Percentiles rank a stretch among this genome's conserved stretches.
These are phyloP conservation scores for Karstenula rhodostoma DNA, from an alignment of 2,329 filamentous ascomycete genomes.

Conservation along the genomic window DNA sequence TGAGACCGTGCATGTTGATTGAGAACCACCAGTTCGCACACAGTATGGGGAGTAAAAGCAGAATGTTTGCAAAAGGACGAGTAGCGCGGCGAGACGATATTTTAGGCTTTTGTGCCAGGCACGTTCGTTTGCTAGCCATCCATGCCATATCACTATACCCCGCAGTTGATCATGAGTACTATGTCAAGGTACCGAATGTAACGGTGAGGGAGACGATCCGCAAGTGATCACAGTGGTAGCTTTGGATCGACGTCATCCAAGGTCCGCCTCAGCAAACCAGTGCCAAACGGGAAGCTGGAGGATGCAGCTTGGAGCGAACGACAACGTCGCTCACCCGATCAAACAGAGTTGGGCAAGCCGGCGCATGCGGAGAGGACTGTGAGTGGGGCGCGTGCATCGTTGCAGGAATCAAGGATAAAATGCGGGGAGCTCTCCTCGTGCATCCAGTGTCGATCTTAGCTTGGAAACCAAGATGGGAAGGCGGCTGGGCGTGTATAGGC, in stretches of 20 bases:
- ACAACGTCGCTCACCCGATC: neutral
- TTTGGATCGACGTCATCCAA: slow-evolving; percentile 33
- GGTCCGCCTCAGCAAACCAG: slow-evolving; percentile 6
- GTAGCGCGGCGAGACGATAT: slow-evolving; percentile 20
- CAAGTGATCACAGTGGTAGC: slow-evolving; percentile 15
- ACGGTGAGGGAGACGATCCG: slow-evolving; percentile 31
- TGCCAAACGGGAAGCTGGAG: slow-evolving; percentile 13
- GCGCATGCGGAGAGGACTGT: slow-evolving; percentile 1
- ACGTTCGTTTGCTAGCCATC: slow-evolving; percentile 26
- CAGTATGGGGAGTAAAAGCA: neutral
- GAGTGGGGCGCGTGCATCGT: slow-evolving; percentile 23
- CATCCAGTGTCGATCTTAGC: slow-evolving; percentile 16
- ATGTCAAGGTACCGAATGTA: slow-evolving; percentile 31
- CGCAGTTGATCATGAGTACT: slow-evolving; percentile 37
- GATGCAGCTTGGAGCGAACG: slow-evolving; percentile 4
- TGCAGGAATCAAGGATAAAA: slow-evolving; percentile 22
- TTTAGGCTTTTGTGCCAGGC: slow-evolving; percentile 18
- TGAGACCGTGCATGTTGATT: slow-evolving; percentile 34
- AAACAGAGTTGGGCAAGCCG: neutral
- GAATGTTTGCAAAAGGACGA: neutral
- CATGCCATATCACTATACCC: slow-evolving; percentile 37
- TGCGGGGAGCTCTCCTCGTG: slow-evolving; percentile 29
- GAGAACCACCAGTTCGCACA: slow-evolving; percentile 5
- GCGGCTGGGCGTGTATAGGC: neutral
- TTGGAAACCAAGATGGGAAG: slow-evolving; percentile 18